Percentiles rank a stretch among this genome's conserved stretches.
Conservation (phyloP, 2,329 filamentous ascomycete species). For the Exophiala spinifera region DNA sequence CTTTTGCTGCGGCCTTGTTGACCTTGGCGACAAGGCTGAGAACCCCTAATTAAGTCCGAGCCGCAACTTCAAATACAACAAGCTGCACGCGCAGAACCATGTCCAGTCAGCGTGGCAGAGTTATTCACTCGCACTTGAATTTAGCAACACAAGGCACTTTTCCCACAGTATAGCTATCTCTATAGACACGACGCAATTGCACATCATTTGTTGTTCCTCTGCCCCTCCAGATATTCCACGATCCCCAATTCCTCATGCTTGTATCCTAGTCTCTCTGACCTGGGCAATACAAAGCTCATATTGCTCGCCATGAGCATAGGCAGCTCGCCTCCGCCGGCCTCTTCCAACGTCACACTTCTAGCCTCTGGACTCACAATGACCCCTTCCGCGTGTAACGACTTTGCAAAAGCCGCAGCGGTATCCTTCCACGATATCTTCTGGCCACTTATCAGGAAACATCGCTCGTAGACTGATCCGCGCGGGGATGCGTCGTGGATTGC, state of each 20-base stretch:
- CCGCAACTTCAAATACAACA: too few species aligned
- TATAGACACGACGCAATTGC: too few species aligned
- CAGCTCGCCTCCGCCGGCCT: constrained; percentile 15
- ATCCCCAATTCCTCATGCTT: constrained; percentile 11
- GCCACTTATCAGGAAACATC: constrained; percentile 12
- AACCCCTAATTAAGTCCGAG: too few species aligned
- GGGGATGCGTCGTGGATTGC: constrained; percentile 2
- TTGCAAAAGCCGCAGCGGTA: constrained; percentile 7
- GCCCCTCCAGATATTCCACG: constrained; percentile 6
- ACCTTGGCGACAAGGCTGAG: too few species aligned
- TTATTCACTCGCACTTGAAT: too few species aligned
- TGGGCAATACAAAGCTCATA: constrained; percentile 6
- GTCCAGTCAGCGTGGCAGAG: too few species aligned
- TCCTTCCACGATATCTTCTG: constrained; percentile 5
- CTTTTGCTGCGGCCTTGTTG: too few species aligned
- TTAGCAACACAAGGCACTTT: too few species aligned
- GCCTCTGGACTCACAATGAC: constrained; percentile 7
- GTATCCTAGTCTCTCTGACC: constrained; percentile 12
- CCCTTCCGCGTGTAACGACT: constrained; percentile 3
- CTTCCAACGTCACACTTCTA: constrained; percentile 5
- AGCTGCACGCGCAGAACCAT: too few species aligned
- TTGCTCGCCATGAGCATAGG: constrained; percentile 17
- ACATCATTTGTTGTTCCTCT: neutral
- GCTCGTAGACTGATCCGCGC: constrained; percentile 14
- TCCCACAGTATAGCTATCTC: too few species aligned